Percentiles rank a stretch among this genome's conserved stretches.
phyloP scores from a whole-genome alignment of 169 alveolate species.

The Besnoitia besnoiti region DNA sequence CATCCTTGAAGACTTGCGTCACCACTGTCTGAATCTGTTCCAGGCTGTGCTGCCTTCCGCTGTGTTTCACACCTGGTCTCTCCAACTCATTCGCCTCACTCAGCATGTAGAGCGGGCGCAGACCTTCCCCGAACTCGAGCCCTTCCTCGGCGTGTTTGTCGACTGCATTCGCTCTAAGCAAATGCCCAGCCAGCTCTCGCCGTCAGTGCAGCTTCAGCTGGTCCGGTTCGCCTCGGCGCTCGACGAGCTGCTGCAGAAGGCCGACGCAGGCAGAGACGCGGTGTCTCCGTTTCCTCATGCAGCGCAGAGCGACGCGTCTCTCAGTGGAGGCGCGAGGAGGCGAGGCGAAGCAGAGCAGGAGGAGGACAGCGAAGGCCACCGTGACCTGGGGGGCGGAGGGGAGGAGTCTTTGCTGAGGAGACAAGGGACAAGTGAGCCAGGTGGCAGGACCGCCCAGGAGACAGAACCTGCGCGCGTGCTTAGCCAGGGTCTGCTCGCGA shows the following conservation, averaged over 20 bases:
- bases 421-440: too few species aligned
- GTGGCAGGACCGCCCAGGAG: too few species aligned
- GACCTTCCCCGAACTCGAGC: constrained; percentile 69
- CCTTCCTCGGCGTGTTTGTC: constrained; percentile 68
- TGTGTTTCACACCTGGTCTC: constrained; percentile 68
- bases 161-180: constrained; percentile 63
- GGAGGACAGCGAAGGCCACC: too few species aligned
- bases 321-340: too few species aligned
- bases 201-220: constrained; percentile 68
- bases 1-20: constrained; percentile 71
- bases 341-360: not conserved
- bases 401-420: too few species aligned
- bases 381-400: too few species aligned
- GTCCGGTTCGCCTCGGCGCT: constrained; percentile 27
- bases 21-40: constrained; percentile 66
- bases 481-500: too few species aligned
- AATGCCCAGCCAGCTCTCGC: constrained; percentile 72
- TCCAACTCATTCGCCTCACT: constrained; percentile 67
- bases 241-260: not conserved
- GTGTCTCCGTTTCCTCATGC: not conserved
- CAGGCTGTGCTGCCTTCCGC: constrained; percentile 64
- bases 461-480: too few species aligned
- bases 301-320: too few species aligned
- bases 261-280: not conserved
- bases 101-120: constrained; percentile 72